These are phyloP conservation scores for Elongisporangium anandrum DNA, from an alignment of 352 stramenopile species.

Conservation along the genomic window DNA sequence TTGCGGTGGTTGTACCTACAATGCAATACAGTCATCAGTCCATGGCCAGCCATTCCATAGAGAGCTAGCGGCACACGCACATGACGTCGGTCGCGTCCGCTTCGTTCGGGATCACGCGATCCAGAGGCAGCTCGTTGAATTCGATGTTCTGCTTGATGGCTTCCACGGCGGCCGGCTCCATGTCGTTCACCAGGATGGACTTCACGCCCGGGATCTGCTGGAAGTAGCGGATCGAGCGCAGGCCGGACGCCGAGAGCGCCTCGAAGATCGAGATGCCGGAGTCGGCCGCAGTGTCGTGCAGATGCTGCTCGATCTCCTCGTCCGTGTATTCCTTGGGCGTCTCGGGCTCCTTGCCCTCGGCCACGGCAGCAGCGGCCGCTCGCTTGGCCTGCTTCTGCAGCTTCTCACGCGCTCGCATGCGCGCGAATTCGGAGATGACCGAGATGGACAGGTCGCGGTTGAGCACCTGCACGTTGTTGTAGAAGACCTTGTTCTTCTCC, in stretches of 20 bases:
- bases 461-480: conserved; percentile 95
- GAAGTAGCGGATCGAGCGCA: conserved; percentile 98
- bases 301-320: conserved; percentile 70
- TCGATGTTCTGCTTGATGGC: conserved; percentile 95
- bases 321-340: conserved; percentile 49
- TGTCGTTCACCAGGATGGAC: conserved; percentile 98
- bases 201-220: conserved; percentile 98
- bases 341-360: conserved; percentile 23
- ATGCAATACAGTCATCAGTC: not conserved
- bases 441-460: conserved; percentile 99
- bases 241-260: conserved; percentile 95
- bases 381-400: conserved; percentile 73
- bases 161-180: conserved; percentile 95
- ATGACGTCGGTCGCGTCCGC: conserved; percentile 86
- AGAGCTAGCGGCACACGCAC: conserved; percentile 23
- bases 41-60: too few relatives aligned
- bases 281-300: conserved; percentile 54
- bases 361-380: conserved; percentile 25
- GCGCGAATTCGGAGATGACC: conserved; percentile 97
- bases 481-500: conserved; percentile 90
- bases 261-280: conserved; percentile 97
- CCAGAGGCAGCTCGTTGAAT: conserved; percentile 80
- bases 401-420: conserved; percentile 77
- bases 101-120: conserved; percentile 83
- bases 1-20: conserved; percentile 67